These are phyloP conservation scores for Aspergillus pseudotamarii DNA, from an alignment of 2,329 filamentous ascomycete genomes.

Conservation along the genomic window DNA sequence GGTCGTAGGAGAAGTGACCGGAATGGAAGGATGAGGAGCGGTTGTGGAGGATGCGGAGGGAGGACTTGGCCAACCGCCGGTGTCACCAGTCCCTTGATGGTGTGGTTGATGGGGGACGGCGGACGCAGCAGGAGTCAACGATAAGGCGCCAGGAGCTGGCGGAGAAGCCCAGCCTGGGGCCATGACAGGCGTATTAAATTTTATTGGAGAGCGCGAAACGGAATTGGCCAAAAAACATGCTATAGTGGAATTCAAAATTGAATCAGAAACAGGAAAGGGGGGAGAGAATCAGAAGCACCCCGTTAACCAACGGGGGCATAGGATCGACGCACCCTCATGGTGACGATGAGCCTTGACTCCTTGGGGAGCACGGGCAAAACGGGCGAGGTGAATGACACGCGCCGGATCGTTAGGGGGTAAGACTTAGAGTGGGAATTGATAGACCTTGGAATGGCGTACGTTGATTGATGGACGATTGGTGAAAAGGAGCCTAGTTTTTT, in stretches of 20 bases:
- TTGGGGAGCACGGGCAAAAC: conserved; percentile 15
- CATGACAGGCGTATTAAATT: conserved; percentile 17
- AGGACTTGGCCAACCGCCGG: conserved; percentile 20
- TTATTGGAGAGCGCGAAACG: conserved; percentile 11
- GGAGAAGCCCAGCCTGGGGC: conserved; percentile 25
- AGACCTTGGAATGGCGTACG: not conserved
- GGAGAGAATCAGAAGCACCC: conserved; percentile 21
- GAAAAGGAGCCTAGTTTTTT: not conserved
- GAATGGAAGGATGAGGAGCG: conserved; percentile 15
- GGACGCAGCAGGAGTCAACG: conserved; percentile 9
- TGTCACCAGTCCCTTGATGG: conserved; percentile 16
- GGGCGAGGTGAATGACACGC: conserved; percentile 8
- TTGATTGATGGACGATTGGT: not conserved
- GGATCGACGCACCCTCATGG: conserved; percentile 26
- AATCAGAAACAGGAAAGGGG: conserved; percentile 17
- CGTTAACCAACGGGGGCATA: conserved; percentile 21
- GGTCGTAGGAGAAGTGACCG: conserved; percentile 39
- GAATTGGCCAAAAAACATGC: not conserved
- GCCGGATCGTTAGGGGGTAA: conserved; percentile 8
- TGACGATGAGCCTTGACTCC: conserved; percentile 15
- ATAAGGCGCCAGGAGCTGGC: conserved; percentile 23
- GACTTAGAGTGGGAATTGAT: not conserved
- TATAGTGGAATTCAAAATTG: conserved; percentile 14
- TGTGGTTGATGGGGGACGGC: conserved; percentile 20
- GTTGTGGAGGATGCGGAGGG: conserved; percentile 20